phyloP scores from a whole-genome alignment of 2,329 filamentous ascomycete genomes.

The Aureobasidium namibiae region DNA sequence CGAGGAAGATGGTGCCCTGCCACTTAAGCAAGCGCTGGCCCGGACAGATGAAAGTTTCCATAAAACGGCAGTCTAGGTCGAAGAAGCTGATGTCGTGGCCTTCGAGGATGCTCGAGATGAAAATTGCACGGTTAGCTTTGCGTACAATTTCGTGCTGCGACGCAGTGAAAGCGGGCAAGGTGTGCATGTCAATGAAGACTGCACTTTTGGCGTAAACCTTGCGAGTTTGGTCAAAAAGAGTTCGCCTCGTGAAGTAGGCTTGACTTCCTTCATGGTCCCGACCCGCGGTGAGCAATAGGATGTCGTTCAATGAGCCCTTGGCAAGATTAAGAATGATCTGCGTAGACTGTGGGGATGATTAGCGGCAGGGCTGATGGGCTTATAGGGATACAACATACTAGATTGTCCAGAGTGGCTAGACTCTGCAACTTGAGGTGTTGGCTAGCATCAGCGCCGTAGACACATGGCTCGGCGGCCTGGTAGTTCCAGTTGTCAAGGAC shows the following conservation, averaged over 20 bases:
- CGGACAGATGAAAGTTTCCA: constrained; percentile 56
- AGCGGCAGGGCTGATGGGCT: neutral
- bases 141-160: constrained; percentile 51
- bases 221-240: constrained; percentile 55
- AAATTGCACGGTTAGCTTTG: constrained; percentile 58
- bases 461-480: constrained; percentile 5
- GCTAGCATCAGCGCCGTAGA: constrained; percentile 33
- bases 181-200: constrained; percentile 40
- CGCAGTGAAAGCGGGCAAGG: constrained; percentile 29
- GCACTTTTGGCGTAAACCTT: constrained; percentile 50
- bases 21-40: constrained; percentile 50
- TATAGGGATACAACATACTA: constrained; percentile 22
- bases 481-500: neutral
- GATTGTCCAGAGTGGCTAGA: constrained; percentile 52
- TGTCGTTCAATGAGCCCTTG: constrained; percentile 48
- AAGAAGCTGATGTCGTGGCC: constrained; percentile 54
- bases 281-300: constrained; percentile 48
- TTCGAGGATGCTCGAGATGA: constrained; percentile 55
- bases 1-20: constrained; percentile 53
- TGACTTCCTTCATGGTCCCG: constrained; percentile 47
- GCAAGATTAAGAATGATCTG: constrained; percentile 52
- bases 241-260: constrained; percentile 54
- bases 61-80: constrained; percentile 54
- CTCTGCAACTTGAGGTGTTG: constrained; percentile 49
- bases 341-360: constrained; percentile 33